A percentile compares a stretch with the other conserved stretches of the same genome.
phyloP scores from a whole-genome alignment of 176 grass and related monocot genomes.

The Oryza australiensis region DNA sequence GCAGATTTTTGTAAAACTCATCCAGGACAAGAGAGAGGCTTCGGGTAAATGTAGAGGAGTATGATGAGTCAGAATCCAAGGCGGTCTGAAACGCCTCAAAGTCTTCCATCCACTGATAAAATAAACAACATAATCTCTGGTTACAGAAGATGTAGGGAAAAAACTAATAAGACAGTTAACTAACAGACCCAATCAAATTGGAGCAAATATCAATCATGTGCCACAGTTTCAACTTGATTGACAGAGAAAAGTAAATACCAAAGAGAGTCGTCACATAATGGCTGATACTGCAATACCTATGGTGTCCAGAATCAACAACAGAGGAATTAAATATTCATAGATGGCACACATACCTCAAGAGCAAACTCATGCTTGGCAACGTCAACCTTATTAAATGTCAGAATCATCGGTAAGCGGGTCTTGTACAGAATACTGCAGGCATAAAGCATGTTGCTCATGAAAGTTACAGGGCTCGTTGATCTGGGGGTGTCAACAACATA shows the following conservation, averaged over 20 bases:
- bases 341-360: constrained; percentile 51
- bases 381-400: constrained; percentile 95
- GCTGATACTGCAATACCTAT: background rate
- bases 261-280: background rate
- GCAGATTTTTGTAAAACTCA: constrained; percentile 90
- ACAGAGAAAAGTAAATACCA: background rate
- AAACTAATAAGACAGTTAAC: background rate
- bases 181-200: background rate
- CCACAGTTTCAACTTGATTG: background rate
- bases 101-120: constrained; percentile 95
- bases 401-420: constrained; percentile 75
- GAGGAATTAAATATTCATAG: constrained; percentile 3
- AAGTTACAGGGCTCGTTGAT: constrained; percentile 79
- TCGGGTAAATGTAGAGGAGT: constrained; percentile 70
- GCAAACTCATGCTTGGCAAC: constrained; percentile 87
- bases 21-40: constrained; percentile 86
- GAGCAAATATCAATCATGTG: background rate
- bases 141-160: constrained; percentile 3
- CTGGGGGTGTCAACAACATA: constrained; percentile 92
- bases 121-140: constrained; percentile 26
- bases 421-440: constrained; percentile 97
- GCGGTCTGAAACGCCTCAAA: constrained; percentile 89
- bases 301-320: background rate
- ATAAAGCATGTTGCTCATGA: constrained; percentile 99
- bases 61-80: constrained; percentile 81